Conservation (phyloP, 164 flowering plant species). For the Aristolochia californica region DNA sequence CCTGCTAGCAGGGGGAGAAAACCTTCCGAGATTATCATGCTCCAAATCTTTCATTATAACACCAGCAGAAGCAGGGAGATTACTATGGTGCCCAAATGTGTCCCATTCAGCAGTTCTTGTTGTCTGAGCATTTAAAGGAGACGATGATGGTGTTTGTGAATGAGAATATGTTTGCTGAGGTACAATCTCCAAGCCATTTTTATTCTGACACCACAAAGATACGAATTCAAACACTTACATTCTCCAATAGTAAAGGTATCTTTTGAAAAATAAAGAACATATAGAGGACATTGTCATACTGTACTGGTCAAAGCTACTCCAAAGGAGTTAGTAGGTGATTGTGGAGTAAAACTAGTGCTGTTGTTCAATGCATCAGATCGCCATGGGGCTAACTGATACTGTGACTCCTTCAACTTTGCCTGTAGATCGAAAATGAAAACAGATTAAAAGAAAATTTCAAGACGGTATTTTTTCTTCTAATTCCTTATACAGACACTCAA, state of each 20-base stretch:
- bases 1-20: conserved; percentile 66
- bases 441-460: background rate
- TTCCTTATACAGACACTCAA: no score
- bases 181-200: conserved; percentile 67
- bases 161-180: conserved; percentile 56
- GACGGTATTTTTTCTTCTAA: no score
- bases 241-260: background rate
- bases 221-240: background rate
- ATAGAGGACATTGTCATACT: conserved; percentile 35
- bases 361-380: conserved; percentile 39
- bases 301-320: conserved; percentile 42
- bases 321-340: conserved; percentile 44
- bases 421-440: conserved; percentile 14
- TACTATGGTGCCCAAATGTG: conserved; percentile 20
- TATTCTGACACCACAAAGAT: conserved; percentile 35
- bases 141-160: conserved; percentile 28
- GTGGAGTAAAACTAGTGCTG: conserved; percentile 34
- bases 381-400: conserved; percentile 85
- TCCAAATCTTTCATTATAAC: conserved; percentile 27
- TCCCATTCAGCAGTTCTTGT: conserved; percentile 40
- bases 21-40: conserved; percentile 45
- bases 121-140: conserved; percentile 27
- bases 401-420: conserved; percentile 84
- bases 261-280: background rate
- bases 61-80: conserved; percentile 29